Base-by-base conservation (phyloP, 2,329 filamentous ascomycete species). In the Metarhizium album region DNA sequence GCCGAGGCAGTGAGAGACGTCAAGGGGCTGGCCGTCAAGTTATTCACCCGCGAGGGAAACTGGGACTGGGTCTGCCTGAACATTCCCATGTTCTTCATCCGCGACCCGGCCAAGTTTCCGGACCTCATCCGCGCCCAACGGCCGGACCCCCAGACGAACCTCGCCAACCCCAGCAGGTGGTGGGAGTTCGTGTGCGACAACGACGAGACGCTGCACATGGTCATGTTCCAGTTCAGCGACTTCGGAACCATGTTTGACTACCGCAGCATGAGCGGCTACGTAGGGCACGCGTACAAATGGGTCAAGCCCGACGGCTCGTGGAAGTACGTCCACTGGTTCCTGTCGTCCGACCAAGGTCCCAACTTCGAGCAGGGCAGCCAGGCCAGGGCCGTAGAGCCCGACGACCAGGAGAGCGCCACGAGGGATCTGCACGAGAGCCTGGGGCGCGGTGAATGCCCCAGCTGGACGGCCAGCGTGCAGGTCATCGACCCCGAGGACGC, bases 1-100 rank as follows among this genome's bases (percentile, higher is more conserved):
- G 74, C 80, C 1, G 84, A 88, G 56, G 81, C 80, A 0, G 80
- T 78, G 4, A 76, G 84, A 29, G 84, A 88, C 68, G 80, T 85
- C 0, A 82, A 83, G 52, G 84, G 84, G 0, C 87, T 86, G 59
- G 81, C 83, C 2, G 52, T 66, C 51, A 67, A 68, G 53, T 58
- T 67, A 37, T 87, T 85, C 59, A 87, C 84, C 0, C 80, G 86
- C 35, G 81, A 86, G 55, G 84, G 84, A 20, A 61, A 86, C 62
- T 86, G 79, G 78, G 84, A 88, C 62, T 81, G 82, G 74, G 83
- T 87, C 23, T 83, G 79, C 82, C 35, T 29, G 27, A 29, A 29
- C 5, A 29, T 29, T 4, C 27, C 27, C 27, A 29, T 29, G 27
- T 29, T 29, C 11, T 29, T 29, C 3, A 29, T 29, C 11, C 27